Conservation (phyloP, 345 rosid genomes). For the Acer yangbiense region DNA sequence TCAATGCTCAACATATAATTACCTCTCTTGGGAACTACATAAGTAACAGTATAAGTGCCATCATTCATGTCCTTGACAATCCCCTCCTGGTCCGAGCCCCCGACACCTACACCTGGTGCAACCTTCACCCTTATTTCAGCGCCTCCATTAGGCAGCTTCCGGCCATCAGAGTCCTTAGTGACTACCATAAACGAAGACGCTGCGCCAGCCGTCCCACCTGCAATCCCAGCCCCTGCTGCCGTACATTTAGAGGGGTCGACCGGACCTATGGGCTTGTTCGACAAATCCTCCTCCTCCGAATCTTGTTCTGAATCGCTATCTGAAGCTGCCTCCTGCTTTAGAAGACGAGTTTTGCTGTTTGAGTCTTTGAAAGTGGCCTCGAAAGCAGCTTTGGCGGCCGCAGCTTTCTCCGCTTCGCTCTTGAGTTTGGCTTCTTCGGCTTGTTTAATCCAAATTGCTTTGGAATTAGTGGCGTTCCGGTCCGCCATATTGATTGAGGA, state of each 20-base stretch:
- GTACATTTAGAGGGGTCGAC: slow-evolving; percentile 86
- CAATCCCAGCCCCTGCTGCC: slow-evolving; percentile 89
- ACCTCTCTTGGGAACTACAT: slow-evolving; percentile 96
- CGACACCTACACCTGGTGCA: slow-evolving; percentile 90
- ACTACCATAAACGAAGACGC: slow-evolving; percentile 78
- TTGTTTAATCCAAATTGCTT: slow-evolving; percentile 94
- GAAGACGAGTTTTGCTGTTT: slow-evolving; percentile 36
- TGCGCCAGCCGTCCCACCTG: slow-evolving; percentile 94
- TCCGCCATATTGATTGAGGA: slow-evolving; percentile 47
- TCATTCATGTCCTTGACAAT: slow-evolving; percentile 92
- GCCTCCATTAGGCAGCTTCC: slow-evolving; percentile 80
- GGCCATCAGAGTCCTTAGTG: slow-evolving; percentile 86
- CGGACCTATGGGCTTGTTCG: slow-evolving; percentile 80
- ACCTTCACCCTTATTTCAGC: slow-evolving; percentile 76
- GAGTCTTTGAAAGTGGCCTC: slow-evolving; percentile 87
- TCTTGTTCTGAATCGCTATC: slow-evolving; percentile 76
- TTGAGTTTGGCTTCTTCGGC: slow-evolving; percentile 95
- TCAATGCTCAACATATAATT: slow-evolving; percentile 93
- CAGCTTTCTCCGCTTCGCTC: slow-evolving; percentile 85
- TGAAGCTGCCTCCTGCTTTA: slow-evolving; percentile 46
- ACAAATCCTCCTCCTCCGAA: slow-evolving; percentile 56
- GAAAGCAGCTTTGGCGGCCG: slow-evolving; percentile 95
- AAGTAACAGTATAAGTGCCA: slow-evolving; percentile 84
- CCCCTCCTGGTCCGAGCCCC: slow-evolving; percentile 90
- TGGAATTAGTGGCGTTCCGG: slow-evolving; percentile 39